Evolutionary conservation across 331 rosid genomes (phyloP).

Genomic region (Rosa hybrid): DNA sequence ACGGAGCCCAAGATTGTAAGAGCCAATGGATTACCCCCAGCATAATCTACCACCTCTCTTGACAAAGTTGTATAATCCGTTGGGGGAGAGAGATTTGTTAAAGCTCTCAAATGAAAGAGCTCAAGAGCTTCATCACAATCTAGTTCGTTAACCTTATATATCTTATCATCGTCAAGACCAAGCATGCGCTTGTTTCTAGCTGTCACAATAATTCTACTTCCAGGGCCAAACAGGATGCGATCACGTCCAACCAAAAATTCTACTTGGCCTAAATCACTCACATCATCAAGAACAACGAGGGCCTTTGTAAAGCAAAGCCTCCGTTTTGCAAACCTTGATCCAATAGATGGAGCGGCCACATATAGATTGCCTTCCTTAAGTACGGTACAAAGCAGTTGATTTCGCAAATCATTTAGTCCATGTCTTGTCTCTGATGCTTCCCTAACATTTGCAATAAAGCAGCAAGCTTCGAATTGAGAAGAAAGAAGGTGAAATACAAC

Average conservation of each 20-base stretch:
- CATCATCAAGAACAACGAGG: conserved; percentile 50
- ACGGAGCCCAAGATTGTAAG: neutral
- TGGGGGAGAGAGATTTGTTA: neutral
- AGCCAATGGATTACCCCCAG: conserved; percentile 3
- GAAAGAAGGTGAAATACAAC: neutral
- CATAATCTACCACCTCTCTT: neutral
- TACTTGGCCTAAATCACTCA: conserved; percentile 24
- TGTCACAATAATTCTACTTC: conserved; percentile 28
- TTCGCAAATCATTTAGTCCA: conserved; percentile 29
- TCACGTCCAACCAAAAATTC: conserved; percentile 24
- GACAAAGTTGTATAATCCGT: neutral
- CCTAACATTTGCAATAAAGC: neutral
- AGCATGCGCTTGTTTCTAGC: neutral
- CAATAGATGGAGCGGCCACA: conserved; percentile 22
- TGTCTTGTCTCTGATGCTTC: neutral
- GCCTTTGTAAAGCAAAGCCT: conserved; percentile 25
- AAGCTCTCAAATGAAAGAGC: too few species aligned
- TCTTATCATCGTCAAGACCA: neutral
- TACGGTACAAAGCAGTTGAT: conserved; percentile 23
- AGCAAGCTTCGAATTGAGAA: too few species aligned
- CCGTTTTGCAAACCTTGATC: conserved; percentile 15
- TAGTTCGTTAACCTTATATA: too few species aligned
- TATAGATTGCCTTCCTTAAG: conserved; percentile 17
- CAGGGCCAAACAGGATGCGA: conserved; percentile 14
- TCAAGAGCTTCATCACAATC: too few species aligned